Evolutionary conservation across 305 asterid genomes (phyloP), one percentile per base, ranked within the genome.

Genomic region (Rubia tinctorum): DNA sequence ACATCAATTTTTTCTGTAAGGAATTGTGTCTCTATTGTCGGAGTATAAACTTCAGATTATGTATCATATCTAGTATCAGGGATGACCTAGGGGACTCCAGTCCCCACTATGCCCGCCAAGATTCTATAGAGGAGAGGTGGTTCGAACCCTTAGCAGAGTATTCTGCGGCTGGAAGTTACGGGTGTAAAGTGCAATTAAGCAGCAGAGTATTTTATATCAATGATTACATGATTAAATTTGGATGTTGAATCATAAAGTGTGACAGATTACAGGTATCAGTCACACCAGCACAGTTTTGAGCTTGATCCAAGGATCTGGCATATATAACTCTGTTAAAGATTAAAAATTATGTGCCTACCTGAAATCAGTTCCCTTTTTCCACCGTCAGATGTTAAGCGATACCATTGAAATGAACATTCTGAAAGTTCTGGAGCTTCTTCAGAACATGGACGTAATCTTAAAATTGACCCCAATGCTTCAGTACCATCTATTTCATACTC

Each of bases 351-450:
- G 64, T 22, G 40, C 60, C 34, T 56, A 66, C 97, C 97, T 87
- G 97, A 86, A 82, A 93, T 88, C 79, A 86, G 90, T 77, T 93
- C 96, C 87, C 75, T 89, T 77, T 86, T 85, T 74, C 86, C 91
- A 51, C 80, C 85, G 77, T 90, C 98, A 62, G 91, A 77, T 55
- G 90, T 78, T 47, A 88, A 84, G 37, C 97, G 95, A 73, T 78
- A 88, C 99, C 99, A 94, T 75, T 90, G 98, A 72, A 90, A 85
- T 59, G 88, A 70, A 78, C 95, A 92, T 75, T 88, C 84, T 0
- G 90, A 88, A 73, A 88, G 83, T 30, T 88, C 88, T 20, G 86
- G 90, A 62, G 87, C 89, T 80, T 78, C 77, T 68, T 81, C 86
- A 22, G 89, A 88, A 73, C 94, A 85, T 10, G 85, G 91, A 78